Conservation (phyloP, 192 early-diverging fungal genomes). For the Endogone sp. region DNA sequence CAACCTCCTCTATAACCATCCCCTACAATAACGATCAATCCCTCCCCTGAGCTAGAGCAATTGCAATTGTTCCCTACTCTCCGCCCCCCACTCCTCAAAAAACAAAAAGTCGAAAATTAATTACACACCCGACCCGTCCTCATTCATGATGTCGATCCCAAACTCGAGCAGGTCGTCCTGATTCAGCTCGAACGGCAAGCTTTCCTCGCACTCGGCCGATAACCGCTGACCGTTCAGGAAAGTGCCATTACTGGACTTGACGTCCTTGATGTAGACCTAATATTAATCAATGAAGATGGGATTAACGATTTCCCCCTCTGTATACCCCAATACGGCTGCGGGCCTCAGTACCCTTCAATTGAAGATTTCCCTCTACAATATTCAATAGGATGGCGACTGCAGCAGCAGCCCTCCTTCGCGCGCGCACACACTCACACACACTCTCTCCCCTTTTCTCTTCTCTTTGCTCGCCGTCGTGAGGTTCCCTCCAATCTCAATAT, state of each 20-base stretch:
- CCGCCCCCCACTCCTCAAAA: too few relatives aligned
- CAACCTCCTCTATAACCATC: too few relatives aligned
- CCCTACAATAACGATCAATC: too few relatives aligned
- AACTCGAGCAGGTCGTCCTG: constrained; percentile 67
- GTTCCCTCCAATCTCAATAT: too few relatives aligned
- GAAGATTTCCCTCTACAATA: background rate
- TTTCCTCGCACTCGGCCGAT: constrained; percentile 59
- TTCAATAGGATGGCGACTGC: background rate
- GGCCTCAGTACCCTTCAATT: background rate
- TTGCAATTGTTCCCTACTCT: too few relatives aligned
- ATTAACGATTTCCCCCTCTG: background rate
- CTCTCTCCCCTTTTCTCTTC: too few relatives aligned
- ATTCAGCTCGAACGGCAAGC: constrained; percentile 52
- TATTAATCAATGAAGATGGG: background rate
- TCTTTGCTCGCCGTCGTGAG: too few relatives aligned
- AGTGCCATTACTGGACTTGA: constrained; percentile 78
- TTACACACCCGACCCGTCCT: constrained; percentile 55
- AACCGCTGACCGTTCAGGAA: constrained; percentile 72
- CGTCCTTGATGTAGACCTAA: constrained; percentile 69
- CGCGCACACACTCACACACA: too few relatives aligned
- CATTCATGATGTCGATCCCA: constrained; percentile 77
- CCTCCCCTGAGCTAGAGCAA: too few relatives aligned
- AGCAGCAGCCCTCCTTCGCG: background rate
- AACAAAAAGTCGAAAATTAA: too few relatives aligned
- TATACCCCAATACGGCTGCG: background rate